phyloP scores from a whole-genome alignment of 768 basidiomycete genomes.

The Pleurotus sapidus region DNA sequence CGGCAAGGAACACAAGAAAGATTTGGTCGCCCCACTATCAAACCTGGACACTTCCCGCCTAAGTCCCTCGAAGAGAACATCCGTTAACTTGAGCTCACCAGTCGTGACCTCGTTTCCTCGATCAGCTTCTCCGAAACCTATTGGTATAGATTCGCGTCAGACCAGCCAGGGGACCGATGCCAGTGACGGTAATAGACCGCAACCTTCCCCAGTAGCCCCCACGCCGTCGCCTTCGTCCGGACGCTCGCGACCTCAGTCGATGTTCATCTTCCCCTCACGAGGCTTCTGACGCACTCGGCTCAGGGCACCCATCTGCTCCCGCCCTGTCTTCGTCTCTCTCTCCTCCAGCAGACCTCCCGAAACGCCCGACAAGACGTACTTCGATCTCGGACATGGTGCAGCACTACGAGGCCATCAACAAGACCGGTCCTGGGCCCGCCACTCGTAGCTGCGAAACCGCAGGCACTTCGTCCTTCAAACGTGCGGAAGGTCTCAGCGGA shows the following conservation, averaged over 20 bases:
- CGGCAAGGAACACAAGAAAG: slow-evolving; percentile 33
- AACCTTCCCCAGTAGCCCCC: slow-evolving; percentile 17
- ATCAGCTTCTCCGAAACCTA: slow-evolving; percentile 21
- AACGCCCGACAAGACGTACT: slow-evolving; percentile 46
- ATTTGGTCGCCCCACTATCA: slow-evolving; percentile 10
- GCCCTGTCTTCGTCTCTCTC: slow-evolving; percentile 11
- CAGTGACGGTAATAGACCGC: slow-evolving; percentile 13
- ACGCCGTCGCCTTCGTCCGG: slow-evolving; percentile 28
- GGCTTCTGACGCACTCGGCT: slow-evolving; percentile 30
- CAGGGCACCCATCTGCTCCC: slow-evolving; percentile 40
- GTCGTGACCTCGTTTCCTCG: slow-evolving; percentile 6
- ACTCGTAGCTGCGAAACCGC: slow-evolving; percentile 20
- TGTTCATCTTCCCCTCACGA: slow-evolving; percentile 67
- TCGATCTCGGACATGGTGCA: slow-evolving; percentile 90
- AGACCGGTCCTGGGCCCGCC: slow-evolving; percentile 28
- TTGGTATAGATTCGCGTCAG: slow-evolving; percentile 12
- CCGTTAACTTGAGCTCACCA: slow-evolving; percentile 11
- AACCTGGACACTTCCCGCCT: slow-evolving; percentile 11
- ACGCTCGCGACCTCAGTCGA: slow-evolving; percentile 76
- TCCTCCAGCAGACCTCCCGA: slow-evolving; percentile 25
- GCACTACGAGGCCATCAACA: slow-evolving; percentile 67
- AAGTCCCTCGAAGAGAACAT: slow-evolving; percentile 1
- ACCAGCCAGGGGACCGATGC: slow-evolving; percentile 10
- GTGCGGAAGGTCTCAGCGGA: slow-evolving; percentile 11
- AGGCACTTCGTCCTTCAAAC: slow-evolving; percentile 3